Evolutionary conservation across 768 basidiomycete species (phyloP).

Genomic region (Pleurotus tuber-regium): DNA sequence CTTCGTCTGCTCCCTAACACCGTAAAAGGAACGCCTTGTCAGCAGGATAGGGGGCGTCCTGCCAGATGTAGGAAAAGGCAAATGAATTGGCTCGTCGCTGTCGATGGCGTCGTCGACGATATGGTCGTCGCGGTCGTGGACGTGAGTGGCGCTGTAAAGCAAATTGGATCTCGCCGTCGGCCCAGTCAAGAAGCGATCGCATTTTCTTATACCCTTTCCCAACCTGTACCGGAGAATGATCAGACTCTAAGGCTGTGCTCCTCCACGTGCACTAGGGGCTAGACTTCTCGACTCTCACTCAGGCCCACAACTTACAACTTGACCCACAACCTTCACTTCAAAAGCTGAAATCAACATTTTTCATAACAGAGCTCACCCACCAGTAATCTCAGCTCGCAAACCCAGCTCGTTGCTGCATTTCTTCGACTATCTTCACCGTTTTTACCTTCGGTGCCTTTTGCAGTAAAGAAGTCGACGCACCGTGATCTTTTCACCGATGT

Average conservation of each 20-base stretch:
- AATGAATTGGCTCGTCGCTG: slow-evolving; percentile 17
- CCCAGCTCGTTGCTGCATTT: background rate
- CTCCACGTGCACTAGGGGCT: slow-evolving; percentile 7
- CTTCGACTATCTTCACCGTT: background rate
- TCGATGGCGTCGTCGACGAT: slow-evolving; percentile 20
- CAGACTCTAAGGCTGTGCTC: slow-evolving; percentile 3
- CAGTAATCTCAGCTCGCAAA: background rate
- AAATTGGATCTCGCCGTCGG: too few relatives aligned
- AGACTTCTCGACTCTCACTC: background rate
- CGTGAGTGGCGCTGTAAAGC: background rate
- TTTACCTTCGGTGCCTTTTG: background rate
- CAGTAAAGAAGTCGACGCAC: background rate
- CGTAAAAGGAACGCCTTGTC: slow-evolving; percentile 7
- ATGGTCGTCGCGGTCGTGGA: background rate
- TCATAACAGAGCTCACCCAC: background rate
- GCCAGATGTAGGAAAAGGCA: background rate
- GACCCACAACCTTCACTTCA: background rate
- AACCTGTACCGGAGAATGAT: background rate
- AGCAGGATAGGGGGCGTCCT: background rate
- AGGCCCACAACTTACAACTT: background rate
- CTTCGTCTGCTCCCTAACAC: too few relatives aligned
- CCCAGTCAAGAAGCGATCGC: slow-evolving; percentile 7
- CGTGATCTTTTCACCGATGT: slow-evolving; percentile 5
- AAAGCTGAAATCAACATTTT: background rate
- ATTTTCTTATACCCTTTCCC: slow-evolving; percentile 2